These are phyloP conservation scores for Ogataea zsoltii DNA, from an alignment of 805 yeast genomes.

Conservation along the genomic window DNA sequence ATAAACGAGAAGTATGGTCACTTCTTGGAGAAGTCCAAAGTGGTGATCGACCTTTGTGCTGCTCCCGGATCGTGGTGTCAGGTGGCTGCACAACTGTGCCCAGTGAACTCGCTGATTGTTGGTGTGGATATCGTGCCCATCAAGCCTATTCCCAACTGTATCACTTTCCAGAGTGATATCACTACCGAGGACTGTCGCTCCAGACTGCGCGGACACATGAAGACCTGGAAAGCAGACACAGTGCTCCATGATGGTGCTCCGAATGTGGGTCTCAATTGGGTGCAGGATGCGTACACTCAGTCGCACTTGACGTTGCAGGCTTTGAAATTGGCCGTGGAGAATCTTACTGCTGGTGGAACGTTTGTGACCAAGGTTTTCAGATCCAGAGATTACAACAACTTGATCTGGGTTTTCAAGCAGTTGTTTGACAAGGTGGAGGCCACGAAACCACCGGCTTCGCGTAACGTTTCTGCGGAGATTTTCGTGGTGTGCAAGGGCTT, in stretches of 20 bases:
- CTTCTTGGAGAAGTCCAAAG: slow-evolving; percentile 90
- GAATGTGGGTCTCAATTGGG: slow-evolving; percentile 99
- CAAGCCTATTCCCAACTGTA: slow-evolving; percentile 92
- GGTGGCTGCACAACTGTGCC: slow-evolving; percentile 92
- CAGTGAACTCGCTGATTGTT: slow-evolving; percentile 87
- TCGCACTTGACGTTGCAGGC: slow-evolving; percentile 95
- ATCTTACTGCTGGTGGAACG: slow-evolving; percentile 87
- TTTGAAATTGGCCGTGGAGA: slow-evolving; percentile 89
- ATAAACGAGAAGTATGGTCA: slow-evolving; percentile 96
- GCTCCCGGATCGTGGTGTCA: slow-evolving; percentile 99
- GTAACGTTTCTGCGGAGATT: slow-evolving; percentile 98
- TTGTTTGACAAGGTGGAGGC: slow-evolving; percentile 96
- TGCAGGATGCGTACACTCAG: slow-evolving; percentile 98
- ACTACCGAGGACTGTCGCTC: slow-evolving; percentile 98
- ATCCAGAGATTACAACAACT: slow-evolving; percentile 96
- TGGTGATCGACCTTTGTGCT: slow-evolving; percentile 96
- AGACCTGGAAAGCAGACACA: slow-evolving; percentile 98
- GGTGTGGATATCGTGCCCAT: slow-evolving; percentile 99
- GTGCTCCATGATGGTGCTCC: slow-evolving; percentile 99
- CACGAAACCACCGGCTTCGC: slow-evolving; percentile 97
- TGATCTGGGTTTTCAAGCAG: slow-evolving; percentile 97
- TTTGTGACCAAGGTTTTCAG: slow-evolving; percentile 96
- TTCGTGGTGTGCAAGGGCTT: slow-evolving; percentile 95
- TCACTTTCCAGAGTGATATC: slow-evolving; percentile 93
- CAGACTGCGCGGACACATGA: slow-evolving; percentile 90